phyloP scores from a whole-genome alignment of 176 grass and related monocot genomes.

The Triticum timopheevii region DNA sequence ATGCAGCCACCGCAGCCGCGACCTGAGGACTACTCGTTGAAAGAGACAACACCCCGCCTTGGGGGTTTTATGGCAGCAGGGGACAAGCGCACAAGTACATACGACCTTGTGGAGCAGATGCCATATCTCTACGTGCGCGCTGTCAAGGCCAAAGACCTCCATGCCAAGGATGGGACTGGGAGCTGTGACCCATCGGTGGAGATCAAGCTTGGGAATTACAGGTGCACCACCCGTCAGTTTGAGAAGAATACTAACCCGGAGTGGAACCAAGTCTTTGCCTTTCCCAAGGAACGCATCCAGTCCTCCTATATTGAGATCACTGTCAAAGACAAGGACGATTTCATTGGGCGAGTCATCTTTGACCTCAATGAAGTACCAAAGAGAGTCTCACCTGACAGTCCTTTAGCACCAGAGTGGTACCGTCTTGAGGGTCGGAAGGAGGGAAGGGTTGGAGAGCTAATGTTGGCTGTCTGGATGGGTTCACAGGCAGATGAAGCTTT shows the following conservation, averaged over 20 bases:
- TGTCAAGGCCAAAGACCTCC: conserved; percentile 66
- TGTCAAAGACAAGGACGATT: conserved; percentile 63
- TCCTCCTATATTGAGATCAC: conserved; percentile 38
- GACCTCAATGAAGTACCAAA: conserved; percentile 63
- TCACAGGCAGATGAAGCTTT: conserved; percentile 62
- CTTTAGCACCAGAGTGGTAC: conserved; percentile 61
- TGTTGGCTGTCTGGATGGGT: conserved; percentile 67
- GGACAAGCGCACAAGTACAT: conserved; percentile 53
- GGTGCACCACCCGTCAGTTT: conserved; percentile 46
- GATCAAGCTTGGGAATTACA: conserved; percentile 62
- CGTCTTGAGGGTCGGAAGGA: conserved; percentile 47
- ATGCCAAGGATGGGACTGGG: conserved; percentile 41
- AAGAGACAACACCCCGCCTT: conserved; percentile 46
- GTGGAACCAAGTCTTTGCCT: conserved; percentile 70
- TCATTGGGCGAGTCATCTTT: conserved; percentile 50
- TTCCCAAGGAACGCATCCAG: conserved; percentile 59
- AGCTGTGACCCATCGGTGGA: conserved; percentile 56
- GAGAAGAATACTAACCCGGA: conserved; percentile 56
- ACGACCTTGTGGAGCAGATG: conserved; percentile 64
- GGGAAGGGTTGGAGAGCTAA: conserved; percentile 53
- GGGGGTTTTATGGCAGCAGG: conserved; percentile 48
- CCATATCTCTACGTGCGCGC: conserved; percentile 62
- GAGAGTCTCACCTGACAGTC: conserved; percentile 66
- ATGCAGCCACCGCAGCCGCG: conserved; percentile 45
- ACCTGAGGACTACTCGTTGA: conserved; percentile 51